Evolutionary conservation across 192 early-diverging fungal species (phyloP).

Genomic region (Podila horticola): DNA sequence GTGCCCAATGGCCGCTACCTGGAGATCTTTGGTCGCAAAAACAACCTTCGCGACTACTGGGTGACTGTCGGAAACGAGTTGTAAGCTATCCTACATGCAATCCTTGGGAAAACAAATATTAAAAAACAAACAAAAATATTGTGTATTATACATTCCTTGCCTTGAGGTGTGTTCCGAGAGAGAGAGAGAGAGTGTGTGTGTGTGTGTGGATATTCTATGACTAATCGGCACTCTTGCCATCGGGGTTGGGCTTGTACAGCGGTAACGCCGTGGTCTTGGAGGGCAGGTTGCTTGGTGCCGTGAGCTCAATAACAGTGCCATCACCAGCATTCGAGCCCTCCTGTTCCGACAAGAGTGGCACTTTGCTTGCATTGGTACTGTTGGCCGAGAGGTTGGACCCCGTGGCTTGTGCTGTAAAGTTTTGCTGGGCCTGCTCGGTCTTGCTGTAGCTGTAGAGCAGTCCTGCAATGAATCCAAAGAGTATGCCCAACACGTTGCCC

Average conservation of each 20-base stretch:
- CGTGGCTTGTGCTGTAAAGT: conserved; percentile 27
- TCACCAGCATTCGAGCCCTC: conserved; percentile 7
- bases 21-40: conserved; percentile 96
- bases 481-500: conserved; percentile 86
- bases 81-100: conserved; percentile 26
- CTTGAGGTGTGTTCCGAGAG: no score
- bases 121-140: background rate
- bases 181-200: no score
- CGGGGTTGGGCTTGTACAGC: conserved; percentile 40
- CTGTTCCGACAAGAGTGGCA: background rate
- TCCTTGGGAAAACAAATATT: background rate
- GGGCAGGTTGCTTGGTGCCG: conserved; percentile 11
- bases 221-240: conserved; percentile 45
- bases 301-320: conserved; percentile 47
- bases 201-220: background rate
- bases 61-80: conserved; percentile 97
- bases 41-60: conserved; percentile 96
- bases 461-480: conserved; percentile 86
- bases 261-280: conserved; percentile 23
- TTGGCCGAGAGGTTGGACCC: conserved; percentile 13
- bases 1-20: conserved; percentile 92
- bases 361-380: background rate
- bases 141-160: background rate
- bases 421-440: conserved; percentile 59
- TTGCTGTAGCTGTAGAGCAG: conserved; percentile 81